Conservation (phyloP, 164 flowering plant species). For the Liriodendron chinense region DNA sequence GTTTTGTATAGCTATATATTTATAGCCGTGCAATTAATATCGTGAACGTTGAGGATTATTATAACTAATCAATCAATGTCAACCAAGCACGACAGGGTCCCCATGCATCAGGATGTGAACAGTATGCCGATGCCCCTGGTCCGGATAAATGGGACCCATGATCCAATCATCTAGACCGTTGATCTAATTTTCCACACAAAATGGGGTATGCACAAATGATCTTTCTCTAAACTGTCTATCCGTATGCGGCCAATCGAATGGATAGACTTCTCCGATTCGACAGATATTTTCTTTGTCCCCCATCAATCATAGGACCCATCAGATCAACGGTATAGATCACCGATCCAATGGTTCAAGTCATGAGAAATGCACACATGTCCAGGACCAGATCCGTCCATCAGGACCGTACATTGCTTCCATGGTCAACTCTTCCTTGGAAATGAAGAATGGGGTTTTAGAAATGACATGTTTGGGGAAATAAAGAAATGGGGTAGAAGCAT, state of each 20-base stretch:
- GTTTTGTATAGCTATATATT: conserved; percentile 20
- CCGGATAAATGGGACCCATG: not conserved
- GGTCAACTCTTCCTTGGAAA: conserved; percentile 21
- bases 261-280: not conserved
- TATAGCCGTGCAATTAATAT: conserved; percentile 14
- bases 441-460: not conserved
- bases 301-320: not conserved
- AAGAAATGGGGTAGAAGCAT: not conserved
- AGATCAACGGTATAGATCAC: not conserved
- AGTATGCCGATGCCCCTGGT: not conserved
- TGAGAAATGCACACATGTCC: not conserved
- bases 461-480: not conserved
- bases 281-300: not conserved
- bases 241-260: not conserved
- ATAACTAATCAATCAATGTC: conserved; percentile 32
- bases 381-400: not conserved
- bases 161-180: not conserved
- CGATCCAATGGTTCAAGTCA: not conserved
- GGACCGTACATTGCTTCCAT: not conserved
- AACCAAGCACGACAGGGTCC: conserved; percentile 15
- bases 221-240: too few relatives aligned
- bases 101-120: not conserved
- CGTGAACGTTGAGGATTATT: conserved; percentile 13
- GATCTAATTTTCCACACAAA: not conserved
- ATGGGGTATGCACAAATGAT: not conserved